Evolutionary conservation across 331 rosid species (phyloP).

Genomic region (Acacia pycnantha): DNA sequence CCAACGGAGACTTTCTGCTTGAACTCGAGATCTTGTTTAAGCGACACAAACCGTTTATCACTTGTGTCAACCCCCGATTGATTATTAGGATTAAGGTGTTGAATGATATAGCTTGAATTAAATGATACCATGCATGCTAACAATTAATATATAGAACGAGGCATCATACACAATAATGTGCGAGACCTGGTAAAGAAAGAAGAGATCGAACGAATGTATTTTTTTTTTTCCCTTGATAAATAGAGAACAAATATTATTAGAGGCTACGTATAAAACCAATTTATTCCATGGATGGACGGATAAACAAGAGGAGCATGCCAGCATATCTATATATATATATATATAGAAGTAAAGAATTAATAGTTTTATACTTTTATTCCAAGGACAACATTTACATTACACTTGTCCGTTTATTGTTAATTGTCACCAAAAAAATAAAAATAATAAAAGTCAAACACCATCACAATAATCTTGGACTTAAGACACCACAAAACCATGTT

Average conservation of each 20-base stretch:
- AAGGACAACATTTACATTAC: conserved; percentile 27
- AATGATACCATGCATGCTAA: not conserved
- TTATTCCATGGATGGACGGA: not conserved
- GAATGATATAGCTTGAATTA: not conserved
- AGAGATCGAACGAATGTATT: not conserved
- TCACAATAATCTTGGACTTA: conserved; percentile 30
- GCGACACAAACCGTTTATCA: too few species aligned
- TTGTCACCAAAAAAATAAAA: conserved; percentile 11
- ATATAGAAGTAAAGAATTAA: not conserved
- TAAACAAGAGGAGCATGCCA: not conserved
- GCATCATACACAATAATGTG: not conserved
- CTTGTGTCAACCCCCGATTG: too few species aligned
- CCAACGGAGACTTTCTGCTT: too few species aligned
- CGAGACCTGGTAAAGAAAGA: not conserved
- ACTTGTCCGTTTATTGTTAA: conserved; percentile 32
- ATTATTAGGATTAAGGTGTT: too few species aligned
- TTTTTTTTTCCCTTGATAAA: too few species aligned
- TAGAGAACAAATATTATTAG: too few species aligned
- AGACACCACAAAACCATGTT: conserved; percentile 28
- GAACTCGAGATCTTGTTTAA: too few species aligned
- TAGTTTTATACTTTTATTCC: conserved; percentile 44
- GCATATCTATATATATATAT: too few species aligned
- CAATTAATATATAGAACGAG: not conserved
- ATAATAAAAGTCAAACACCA: conserved; percentile 29
- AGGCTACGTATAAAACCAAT: not conserved